These are phyloP conservation scores for Coemansia sp. DNA, from an alignment of 371 early-diverging fungal genomes.

Conservation along the genomic window DNA sequence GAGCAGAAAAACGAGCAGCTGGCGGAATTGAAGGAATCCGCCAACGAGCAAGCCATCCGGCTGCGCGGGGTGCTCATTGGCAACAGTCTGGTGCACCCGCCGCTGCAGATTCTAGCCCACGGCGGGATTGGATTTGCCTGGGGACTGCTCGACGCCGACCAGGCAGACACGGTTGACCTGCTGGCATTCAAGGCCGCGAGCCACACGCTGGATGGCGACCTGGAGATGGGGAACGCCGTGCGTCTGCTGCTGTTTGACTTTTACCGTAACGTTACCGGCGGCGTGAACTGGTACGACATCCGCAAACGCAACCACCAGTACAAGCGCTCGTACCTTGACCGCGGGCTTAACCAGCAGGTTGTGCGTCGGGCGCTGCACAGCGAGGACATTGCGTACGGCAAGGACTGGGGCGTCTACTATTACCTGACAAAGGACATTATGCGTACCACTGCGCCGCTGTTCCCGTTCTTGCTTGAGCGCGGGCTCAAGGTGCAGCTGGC, in stretches of 20 bases:
- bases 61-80: conserved; percentile 79
- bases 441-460: conserved; percentile 56
- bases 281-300: conserved; percentile 67
- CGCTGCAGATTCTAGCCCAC: conserved; percentile 67
- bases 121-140: conserved; percentile 60
- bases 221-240: conserved; percentile 47
- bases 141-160: conserved; percentile 53
- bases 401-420: conserved; percentile 55
- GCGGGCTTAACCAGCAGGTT: conserved; percentile 52
- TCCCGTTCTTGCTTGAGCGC: conserved; percentile 52
- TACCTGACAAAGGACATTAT: conserved; percentile 59
- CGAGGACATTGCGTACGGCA: conserved; percentile 37
- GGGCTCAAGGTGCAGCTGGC: conserved; percentile 51
- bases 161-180: conserved; percentile 51
- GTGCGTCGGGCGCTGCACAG: conserved; percentile 59
- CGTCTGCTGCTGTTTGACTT: conserved; percentile 58
- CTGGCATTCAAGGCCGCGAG: conserved; percentile 46
- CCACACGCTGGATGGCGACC: conserved; percentile 51
- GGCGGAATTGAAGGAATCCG: conserved; percentile 16
- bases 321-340: conserved; percentile 57
- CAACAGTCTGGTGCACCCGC: conserved; percentile 87
- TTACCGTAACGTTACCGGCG: conserved; percentile 59
- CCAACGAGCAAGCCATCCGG: conserved; percentile 56
- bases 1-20: conserved; percentile 60
- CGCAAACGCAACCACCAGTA: conserved; percentile 58